Conservation (phyloP, 2,329 filamentous ascomycete genomes). For the Penicillium sp. region DNA sequence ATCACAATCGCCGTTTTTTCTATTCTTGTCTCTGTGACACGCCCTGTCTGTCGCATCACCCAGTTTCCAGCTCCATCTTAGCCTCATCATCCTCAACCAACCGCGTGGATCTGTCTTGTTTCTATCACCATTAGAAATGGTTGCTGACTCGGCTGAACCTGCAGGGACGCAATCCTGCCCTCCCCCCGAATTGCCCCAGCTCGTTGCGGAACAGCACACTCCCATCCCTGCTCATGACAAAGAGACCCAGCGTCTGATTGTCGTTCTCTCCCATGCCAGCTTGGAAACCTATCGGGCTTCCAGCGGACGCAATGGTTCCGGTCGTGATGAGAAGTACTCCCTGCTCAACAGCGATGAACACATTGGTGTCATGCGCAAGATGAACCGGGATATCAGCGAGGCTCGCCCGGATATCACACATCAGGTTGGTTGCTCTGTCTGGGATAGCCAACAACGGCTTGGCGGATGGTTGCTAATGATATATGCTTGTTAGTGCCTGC, state of each 20-base stretch:
- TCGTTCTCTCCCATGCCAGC: constrained; percentile 92
- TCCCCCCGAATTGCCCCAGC: constrained; percentile 76
- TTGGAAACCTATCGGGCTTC: constrained; percentile 94
- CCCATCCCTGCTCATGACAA: constrained; percentile 81
- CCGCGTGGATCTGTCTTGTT: too few relatives aligned
- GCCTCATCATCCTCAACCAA: too few relatives aligned
- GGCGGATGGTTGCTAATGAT: too few relatives aligned
- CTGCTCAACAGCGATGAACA: constrained; percentile 98
- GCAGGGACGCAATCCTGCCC: constrained; percentile 89
- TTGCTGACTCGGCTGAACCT: too few relatives aligned
- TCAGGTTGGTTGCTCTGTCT: too few relatives aligned
- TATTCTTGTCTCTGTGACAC: too few relatives aligned
- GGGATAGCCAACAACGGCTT: too few relatives aligned
- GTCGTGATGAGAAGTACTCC: constrained; percentile 91
- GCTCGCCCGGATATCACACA: constrained; percentile 96
- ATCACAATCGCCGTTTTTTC: too few relatives aligned
- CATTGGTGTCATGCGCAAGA: constrained; percentile 98
- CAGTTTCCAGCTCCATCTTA: too few relatives aligned
- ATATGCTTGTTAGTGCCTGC: too few relatives aligned
- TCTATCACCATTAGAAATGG: too few relatives aligned
- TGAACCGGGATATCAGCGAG: constrained; percentile 97
- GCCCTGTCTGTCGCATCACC: too few relatives aligned
- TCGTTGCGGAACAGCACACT: constrained; percentile 84
- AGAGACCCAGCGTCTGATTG: constrained; percentile 81
- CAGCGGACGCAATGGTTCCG: constrained; percentile 54